phyloP scores from a whole-genome alignment of 1,284 basidiomycete genomes.

The Somion occarium region DNA sequence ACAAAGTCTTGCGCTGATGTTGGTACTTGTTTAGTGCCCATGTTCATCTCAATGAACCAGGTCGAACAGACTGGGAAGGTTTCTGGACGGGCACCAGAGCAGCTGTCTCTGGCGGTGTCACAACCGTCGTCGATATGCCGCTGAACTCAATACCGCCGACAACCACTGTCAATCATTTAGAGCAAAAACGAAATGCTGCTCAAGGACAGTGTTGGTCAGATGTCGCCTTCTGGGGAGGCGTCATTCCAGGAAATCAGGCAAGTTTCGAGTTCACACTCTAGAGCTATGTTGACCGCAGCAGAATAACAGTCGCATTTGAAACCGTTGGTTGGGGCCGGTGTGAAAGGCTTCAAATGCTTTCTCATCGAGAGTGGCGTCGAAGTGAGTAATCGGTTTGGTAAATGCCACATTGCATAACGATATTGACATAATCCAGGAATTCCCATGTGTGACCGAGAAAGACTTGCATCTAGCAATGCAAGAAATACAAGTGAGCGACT shows the following conservation, averaged over 20 bases:
- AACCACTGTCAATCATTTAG: slow-evolving; percentile 73
- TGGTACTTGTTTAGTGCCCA: slow-evolving; percentile 55
- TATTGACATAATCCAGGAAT: slow-evolving; percentile 55
- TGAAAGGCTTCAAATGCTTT: slow-evolving; percentile 95
- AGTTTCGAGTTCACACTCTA: neutral
- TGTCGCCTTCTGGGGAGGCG: slow-evolving; percentile 93
- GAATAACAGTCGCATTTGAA: slow-evolving; percentile 51
- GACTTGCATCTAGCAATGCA: slow-evolving; percentile 72
- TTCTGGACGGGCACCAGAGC: slow-evolving; percentile 88
- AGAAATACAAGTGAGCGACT: slow-evolving; percentile 67
- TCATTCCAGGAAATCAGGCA: slow-evolving; percentile 85
- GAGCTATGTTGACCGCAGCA: slow-evolving; percentile 8
- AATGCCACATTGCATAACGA: neutral
- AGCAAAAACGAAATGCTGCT: slow-evolving; percentile 68
- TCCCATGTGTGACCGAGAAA: slow-evolving; percentile 75
- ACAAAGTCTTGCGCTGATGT: neutral
- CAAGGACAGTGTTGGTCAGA: slow-evolving; percentile 76
- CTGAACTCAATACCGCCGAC: slow-evolving; percentile 94
- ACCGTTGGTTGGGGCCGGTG: slow-evolving; percentile 70
- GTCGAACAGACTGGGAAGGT: slow-evolving; percentile 90
- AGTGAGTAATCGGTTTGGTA: slow-evolving; percentile 35
- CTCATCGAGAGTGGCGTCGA: slow-evolving; percentile 92
- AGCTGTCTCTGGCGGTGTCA: slow-evolving; percentile 86
- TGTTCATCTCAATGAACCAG: slow-evolving; percentile 92
- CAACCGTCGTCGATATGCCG: slow-evolving; percentile 93